A percentile compares a stretch with the other conserved stretches of the same genome.
These are phyloP conservation scores for Sporothrix schenckii DNA, from an alignment of 2,329 filamentous ascomycete species.

Conservation along the genomic window DNA sequence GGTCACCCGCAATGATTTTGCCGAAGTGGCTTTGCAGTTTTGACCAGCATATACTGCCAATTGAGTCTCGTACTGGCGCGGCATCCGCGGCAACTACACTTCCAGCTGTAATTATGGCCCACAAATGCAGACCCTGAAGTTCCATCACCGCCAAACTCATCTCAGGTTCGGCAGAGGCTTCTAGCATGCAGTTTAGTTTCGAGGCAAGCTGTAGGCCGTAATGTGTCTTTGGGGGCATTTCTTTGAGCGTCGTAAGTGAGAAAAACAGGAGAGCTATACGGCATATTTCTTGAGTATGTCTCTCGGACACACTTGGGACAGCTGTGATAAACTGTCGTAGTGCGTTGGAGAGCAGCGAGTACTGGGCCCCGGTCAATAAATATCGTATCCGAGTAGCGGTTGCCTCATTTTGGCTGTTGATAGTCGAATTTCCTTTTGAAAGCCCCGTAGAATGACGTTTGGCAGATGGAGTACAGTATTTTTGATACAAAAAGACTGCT, in stretches of 20 bases:
- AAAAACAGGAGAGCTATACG: neutral
- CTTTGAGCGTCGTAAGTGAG: neutral
- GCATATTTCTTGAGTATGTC: neutral
- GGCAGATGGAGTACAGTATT: neutral
- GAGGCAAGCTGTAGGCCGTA: neutral
- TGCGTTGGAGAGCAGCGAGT: slow-evolving; percentile 13
- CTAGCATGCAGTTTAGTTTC: neutral
- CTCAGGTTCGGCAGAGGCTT: neutral
- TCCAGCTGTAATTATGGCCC: neutral
- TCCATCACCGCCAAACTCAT: neutral
- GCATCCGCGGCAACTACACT: neutral
- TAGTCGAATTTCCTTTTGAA: no score
- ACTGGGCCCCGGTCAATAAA: slow-evolving; percentile 20
- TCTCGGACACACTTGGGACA: neutral
- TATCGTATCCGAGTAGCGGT: slow-evolving; percentile 17
- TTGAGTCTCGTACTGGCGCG: neutral
- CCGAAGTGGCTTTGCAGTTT: neutral
- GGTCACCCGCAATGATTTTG: no score
- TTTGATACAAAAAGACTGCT: neutral
- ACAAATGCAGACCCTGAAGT: neutral
- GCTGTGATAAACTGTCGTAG: slow-evolving; percentile 4
- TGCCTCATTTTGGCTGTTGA: neutral
- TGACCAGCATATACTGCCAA: neutral
- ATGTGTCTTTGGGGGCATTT: neutral
- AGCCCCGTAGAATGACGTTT: no score